Conservation (phyloP, 1,139 yeast species). For the Candida gigantensis region DNA sequence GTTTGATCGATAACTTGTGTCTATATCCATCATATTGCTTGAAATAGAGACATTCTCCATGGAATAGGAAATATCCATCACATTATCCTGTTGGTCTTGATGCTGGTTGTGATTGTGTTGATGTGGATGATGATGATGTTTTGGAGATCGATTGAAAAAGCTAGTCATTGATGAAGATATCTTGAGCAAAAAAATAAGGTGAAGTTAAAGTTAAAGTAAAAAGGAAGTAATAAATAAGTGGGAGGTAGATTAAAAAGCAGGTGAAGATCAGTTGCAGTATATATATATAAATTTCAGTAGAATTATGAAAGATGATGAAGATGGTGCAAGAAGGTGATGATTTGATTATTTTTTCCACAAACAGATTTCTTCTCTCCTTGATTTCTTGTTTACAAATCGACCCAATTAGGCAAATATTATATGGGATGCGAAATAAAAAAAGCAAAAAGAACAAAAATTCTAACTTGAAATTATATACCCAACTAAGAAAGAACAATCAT, state of each 20-base stretch:
- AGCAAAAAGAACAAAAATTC: not conserved
- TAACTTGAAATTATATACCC: too few relatives aligned
- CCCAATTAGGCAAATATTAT: not conserved
- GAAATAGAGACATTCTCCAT: conserved; percentile 47
- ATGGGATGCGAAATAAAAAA: not conserved
- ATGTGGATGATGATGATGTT: conserved; percentile 13
- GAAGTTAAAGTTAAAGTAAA: too few relatives aligned
- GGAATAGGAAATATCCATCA: conserved; percentile 41
- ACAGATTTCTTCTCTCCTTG: conserved; percentile 1
- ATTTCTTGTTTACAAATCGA: not conserved
- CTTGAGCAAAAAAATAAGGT: not conserved
- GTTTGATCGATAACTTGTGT: conserved; percentile 29
- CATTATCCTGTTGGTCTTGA: conserved; percentile 12
- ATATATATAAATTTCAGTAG: too few relatives aligned
- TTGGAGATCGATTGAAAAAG: conserved; percentile 27
- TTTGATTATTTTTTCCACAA: not conserved
- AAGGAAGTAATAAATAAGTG: not conserved
- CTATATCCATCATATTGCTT: conserved; percentile 48
- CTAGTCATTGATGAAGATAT: conserved; percentile 18
- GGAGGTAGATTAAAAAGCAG: not conserved
- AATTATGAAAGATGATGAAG: too few relatives aligned
- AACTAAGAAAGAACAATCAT: too few relatives aligned
- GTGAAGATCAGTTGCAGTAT: not conserved
- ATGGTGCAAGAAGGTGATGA: not conserved
- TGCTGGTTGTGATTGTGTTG: conserved; percentile 1